A percentile compares a stretch with the other conserved stretches of the same genome.
These are phyloP conservation scores for Ceratocystiopsis minuta DNA, from an alignment of 2,329 filamentous ascomycete genomes.

Conservation along the genomic window DNA sequence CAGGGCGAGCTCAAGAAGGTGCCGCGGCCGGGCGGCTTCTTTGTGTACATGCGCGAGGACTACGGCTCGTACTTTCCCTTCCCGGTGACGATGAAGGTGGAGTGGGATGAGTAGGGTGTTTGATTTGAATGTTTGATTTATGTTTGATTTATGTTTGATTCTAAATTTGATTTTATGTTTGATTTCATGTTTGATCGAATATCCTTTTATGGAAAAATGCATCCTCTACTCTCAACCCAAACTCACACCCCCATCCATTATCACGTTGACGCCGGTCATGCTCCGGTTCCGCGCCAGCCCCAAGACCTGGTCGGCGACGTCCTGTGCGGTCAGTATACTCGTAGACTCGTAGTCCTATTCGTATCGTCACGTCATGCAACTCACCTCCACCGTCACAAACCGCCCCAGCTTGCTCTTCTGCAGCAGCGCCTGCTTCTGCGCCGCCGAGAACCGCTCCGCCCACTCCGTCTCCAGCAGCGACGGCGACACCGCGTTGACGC, in stretches of 20 bases:
- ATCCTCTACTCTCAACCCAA: background rate
- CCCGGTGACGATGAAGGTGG: constrained; percentile 34
- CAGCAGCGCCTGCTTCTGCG: constrained; percentile 34
- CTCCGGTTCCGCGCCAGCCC: constrained; percentile 4
- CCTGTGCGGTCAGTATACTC: background rate
- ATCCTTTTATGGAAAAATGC: background rate
- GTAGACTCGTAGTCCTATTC: too few relatives aligned
- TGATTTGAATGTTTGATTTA: too few relatives aligned
- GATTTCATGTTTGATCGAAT: too few relatives aligned
- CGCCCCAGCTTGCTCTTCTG: constrained; percentile 40
- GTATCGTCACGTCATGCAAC: background rate
- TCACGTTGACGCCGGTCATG: constrained; percentile 7
- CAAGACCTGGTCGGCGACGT: constrained; percentile 7
- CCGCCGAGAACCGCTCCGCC: constrained; percentile 38
- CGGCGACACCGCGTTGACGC: constrained; percentile 41
- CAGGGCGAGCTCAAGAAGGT: constrained; percentile 54
- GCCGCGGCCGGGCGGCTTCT: constrained; percentile 32
- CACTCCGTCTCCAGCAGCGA: constrained; percentile 41
- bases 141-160: too few relatives aligned
- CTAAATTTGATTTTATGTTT: too few relatives aligned
- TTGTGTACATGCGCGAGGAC: constrained; percentile 47
- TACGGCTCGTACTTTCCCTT: constrained; percentile 33
- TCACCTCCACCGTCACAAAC: constrained; percentile 31
- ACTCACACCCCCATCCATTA: constrained; percentile 5
- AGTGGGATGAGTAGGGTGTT: constrained; percentile 27